Base-by-base conservation (phyloP, 2,329 filamentous ascomycete species). In the Hypoxylon sp. region DNA sequence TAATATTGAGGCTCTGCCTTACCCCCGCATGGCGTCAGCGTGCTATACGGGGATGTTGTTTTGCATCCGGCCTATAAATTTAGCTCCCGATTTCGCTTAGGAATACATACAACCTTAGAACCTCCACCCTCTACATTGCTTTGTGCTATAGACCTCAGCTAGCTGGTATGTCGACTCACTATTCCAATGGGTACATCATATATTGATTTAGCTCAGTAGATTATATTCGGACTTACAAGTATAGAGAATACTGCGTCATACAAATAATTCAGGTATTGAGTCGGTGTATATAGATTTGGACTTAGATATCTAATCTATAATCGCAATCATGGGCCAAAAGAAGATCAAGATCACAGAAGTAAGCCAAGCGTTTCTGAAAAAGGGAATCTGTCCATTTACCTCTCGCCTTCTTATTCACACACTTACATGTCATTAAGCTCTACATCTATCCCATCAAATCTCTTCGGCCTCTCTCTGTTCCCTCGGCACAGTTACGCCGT, bases 381-480 rank as follows among this genome's bases (percentile, higher is more conserved):
- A 39, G n/a, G 14, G 14, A 54, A 26, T 22, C 10, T 50, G 8
- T 11, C 37, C 13, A 33, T 26, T 4, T 47, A 39, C 9, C 24
- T 17, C 47, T 48, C 14, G 14, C 42, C 24, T 50, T 19, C 62
- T 50, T 44, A 35, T 33, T 58, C 22, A 52, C 53, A 33, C 14
- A 53, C 42, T 53, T 33, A 19, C 48, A 44, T 44, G 13, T 35
- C 44, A 24, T 61, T 29, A 62, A 90, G 87, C 84, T 94, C 37
- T 92, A 90, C 78, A 84, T 91, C 52, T 93, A 94, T 77, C 91
- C 92, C 46, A 90, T 94, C 80, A 94, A 94, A 77, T 90, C 86
- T 6, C 84, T 93, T n/a, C 87, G 89, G 37, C 87, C 87, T 55
- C 86, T 91, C 59, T 78, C 83, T 17, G 80, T 93, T 33, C 66